phyloP scores from a whole-genome alignment of 352 stramenopile genomes.

The Phytophthora brassicae region DNA sequence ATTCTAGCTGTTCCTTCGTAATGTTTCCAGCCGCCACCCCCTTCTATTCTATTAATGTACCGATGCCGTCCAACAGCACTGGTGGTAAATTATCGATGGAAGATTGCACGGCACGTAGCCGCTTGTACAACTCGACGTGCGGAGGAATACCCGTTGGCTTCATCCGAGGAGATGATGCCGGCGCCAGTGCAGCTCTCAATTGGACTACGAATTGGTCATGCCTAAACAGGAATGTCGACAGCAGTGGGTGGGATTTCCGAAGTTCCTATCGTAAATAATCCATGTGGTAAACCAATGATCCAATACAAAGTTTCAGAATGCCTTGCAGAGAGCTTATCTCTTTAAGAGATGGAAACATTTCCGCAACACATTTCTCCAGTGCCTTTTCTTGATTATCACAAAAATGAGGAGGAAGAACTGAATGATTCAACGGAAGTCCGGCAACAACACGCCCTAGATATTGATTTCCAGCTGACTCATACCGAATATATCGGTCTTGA shows the following conservation, averaged over 20 bases:
- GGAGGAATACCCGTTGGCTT: conserved; percentile 10
- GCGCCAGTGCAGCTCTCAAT: background rate
- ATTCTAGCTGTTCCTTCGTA: conserved; percentile 5
- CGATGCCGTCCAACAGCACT: conserved; percentile 4
- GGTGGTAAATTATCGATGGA: conserved; percentile 13
- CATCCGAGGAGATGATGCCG: conserved; percentile 5
- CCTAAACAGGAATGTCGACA: conserved; percentile 6
- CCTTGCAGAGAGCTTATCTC: background rate
- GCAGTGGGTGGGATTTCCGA: background rate
- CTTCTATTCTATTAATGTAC: conserved; percentile 3
- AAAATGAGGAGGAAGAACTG: conserved; percentile 4
- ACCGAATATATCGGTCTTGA: conserved; percentile 13
- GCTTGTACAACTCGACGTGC: background rate
- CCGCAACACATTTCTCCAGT: background rate
- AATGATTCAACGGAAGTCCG: conserved; percentile 3
- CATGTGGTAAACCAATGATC: background rate
- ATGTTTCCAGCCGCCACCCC: conserved; percentile 10
- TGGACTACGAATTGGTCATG: background rate
- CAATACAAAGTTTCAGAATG: conserved; percentile 10
- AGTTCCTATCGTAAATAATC: background rate
- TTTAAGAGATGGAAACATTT: background rate
- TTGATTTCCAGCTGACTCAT: conserved; percentile 10
- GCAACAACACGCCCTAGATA: conserved; percentile 3
- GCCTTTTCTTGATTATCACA: background rate
- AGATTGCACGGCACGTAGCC: background rate